phyloP scores from a whole-genome alignment of 179 eudicot species.

The Drosera spatulata region DNA sequence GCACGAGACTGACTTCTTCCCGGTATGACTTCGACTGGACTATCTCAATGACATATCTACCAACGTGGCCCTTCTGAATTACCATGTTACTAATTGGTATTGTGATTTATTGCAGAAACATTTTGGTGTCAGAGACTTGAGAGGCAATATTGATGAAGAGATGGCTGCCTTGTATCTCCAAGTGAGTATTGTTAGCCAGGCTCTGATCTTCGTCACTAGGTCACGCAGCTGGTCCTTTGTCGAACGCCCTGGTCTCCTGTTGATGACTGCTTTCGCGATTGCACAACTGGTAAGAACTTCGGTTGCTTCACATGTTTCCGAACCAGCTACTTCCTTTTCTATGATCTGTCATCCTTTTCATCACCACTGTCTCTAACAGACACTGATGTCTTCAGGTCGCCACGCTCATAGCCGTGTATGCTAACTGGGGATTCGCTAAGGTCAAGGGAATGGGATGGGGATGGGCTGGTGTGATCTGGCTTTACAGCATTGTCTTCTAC shows the following conservation, averaged over 20 bases:
- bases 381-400: conserved; percentile 21
- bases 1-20: conserved; percentile 49
- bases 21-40: conserved; percentile 19
- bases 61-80: too few species aligned
- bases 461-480: conserved; percentile 79
- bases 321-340: too few species aligned
- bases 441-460: conserved; percentile 71
- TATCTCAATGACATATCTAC: too few species aligned
- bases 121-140: conserved; percentile 47
- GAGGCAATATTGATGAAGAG: conserved; percentile 28
- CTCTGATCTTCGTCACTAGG: conserved; percentile 83
- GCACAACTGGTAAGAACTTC: conserved; percentile 49
- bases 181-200: conserved; percentile 91
- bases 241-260: conserved; percentile 68
- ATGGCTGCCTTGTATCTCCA: conserved; percentile 84
- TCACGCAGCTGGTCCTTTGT: conserved; percentile 85
- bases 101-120: conserved; percentile 15
- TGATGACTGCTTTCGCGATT: conserved; percentile 46
- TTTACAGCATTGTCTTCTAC: conserved; percentile 49
- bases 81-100: neutral
- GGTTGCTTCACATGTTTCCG: too few species aligned
- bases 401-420: conserved; percentile 57
- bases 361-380: neutral
- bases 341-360: too few species aligned
- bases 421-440: conserved; percentile 52